Evolutionary conservation across 139 green algal species (phyloP), one percentile per base, ranked within the genome.

Genomic region (Chlorella sp.): DNA sequence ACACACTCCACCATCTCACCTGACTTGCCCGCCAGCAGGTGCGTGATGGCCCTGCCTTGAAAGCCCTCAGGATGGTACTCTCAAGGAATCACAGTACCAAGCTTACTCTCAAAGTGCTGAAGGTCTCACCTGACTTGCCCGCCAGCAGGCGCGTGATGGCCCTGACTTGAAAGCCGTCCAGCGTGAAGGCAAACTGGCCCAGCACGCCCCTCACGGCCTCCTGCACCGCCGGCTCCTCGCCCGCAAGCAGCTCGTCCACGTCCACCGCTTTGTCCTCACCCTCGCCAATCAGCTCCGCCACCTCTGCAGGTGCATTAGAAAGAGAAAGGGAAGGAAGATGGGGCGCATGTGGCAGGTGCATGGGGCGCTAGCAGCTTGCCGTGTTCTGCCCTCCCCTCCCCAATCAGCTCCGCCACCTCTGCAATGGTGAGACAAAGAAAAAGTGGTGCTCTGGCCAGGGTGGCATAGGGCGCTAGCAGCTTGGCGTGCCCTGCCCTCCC

Each of bases 91-190:
- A n/a, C n/a, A n/a, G n/a, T n/a, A n/a, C n/a, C n/a, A n/a, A n/a
- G n/a, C n/a, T n/a, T n/a, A n/a, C n/a, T n/a, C n/a, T n/a, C n/a
- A n/a, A n/a, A n/a, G n/a, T n/a, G n/a, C n/a, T n/a, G n/a, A n/a
- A n/a, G n/a, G n/a, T 22, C 83, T 37, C 66, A 89, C 42, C 71
- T 81, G 75, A 95, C 30, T 88, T 89, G 36, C 96, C 95, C 36
- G 93, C 90, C 76, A 99, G 91, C 69, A 99, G 91, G 37, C 92
- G 81, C 69, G 95, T n/a, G 34, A 98, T 89, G 0, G 96, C 89
- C 39, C 92, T 81, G 3, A 85, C 73, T 89, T 98, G 96, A 87
- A 97, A 97, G 12, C 30, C n/a, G 88, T 98, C 96, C 57, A 98
- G 92, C 4, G 86, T 83, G 88, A 96, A 97, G 26, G 94, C 79